These are phyloP conservation scores for Penicillium sp. DNA, from an alignment of 2,329 filamentous ascomycete genomes.

Conservation along the genomic window DNA sequence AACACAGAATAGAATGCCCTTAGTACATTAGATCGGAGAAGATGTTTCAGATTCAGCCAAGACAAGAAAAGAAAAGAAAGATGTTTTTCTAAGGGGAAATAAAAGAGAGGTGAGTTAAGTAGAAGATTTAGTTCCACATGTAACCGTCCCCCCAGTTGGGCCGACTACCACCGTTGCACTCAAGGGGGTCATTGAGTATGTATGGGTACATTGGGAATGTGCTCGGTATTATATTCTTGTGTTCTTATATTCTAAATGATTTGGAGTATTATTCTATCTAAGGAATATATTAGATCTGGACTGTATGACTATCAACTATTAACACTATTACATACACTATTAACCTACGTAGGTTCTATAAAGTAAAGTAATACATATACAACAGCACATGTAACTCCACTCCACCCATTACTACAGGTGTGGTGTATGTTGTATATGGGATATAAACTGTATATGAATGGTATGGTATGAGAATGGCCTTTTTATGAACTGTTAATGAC, in stretches of 20 bases:
- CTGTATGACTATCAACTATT: neutral
- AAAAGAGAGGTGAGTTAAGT: constrained; percentile 6
- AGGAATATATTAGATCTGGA: neutral
- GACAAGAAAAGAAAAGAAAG: neutral
- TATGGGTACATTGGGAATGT: constrained; percentile 12
- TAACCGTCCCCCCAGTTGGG: constrained; percentile 19
- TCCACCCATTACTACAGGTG: neutral
- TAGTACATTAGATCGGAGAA: neutral
- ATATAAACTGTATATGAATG: neutral
- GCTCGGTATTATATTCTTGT: neutral
- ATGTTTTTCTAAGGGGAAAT: neutral
- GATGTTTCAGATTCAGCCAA: constrained; percentile 3
- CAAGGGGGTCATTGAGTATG: constrained; percentile 22
- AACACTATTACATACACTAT: neutral
- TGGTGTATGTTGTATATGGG: neutral
- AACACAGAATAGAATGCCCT: neutral
- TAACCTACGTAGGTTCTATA: neutral
- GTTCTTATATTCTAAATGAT: neutral
- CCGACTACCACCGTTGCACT: constrained; percentile 26
- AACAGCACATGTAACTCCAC: neutral
- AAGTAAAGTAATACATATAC: neutral
- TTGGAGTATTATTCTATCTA: neutral
- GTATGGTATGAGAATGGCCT: neutral
- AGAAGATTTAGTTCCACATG: constrained; percentile 18
- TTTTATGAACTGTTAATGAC: too few species aligned